phyloP scores from a whole-genome alignment of 805 yeast species.

The Wickerhamiella galacta region DNA sequence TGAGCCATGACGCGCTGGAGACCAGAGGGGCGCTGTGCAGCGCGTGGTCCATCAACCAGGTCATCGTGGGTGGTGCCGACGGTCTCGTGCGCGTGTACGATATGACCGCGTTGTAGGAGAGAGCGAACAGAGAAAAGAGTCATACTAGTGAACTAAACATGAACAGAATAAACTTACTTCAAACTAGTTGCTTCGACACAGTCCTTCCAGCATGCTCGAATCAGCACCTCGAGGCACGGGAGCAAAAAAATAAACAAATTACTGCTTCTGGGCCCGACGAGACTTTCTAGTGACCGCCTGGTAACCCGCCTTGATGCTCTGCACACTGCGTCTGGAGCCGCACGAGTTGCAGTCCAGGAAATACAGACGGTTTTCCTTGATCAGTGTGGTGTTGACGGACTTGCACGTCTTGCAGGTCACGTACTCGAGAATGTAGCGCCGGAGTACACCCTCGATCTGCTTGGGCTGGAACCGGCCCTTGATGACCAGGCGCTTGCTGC shows the following conservation, averaged over 20 bases:
- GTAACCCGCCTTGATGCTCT: constrained; percentile 98
- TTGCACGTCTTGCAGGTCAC: constrained; percentile 98
- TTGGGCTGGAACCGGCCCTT: constrained; percentile 98
- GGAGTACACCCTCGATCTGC: constrained; percentile 88
- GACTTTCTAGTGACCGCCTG: constrained; percentile 46
- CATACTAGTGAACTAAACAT: neutral
- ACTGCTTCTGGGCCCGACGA: constrained; percentile 7
- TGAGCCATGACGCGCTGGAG: constrained; percentile 14
- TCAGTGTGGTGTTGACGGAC: constrained; percentile 88
- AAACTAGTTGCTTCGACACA: neutral
- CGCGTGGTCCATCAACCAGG: constrained; percentile 1
- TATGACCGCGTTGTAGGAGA: neutral
- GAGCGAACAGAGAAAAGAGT: neutral
- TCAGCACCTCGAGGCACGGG: too few relatives aligned
- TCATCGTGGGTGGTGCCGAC: constrained; percentile 14
- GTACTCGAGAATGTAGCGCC: constrained; percentile 92
- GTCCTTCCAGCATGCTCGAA: neutral
- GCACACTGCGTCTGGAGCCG: constrained; percentile 93
- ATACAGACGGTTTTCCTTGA: constrained; percentile 94
- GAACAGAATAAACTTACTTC: neutral
- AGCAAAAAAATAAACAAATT: neutral
- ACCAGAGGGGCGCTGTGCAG: constrained; percentile 12
- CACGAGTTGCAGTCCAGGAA: constrained; percentile 96
- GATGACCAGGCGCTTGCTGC: constrained; percentile 89
- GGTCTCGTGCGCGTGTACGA: constrained; percentile 13